Conservation (phyloP, 1,139 yeast genomes). For the Yamadazyma triangularis region DNA sequence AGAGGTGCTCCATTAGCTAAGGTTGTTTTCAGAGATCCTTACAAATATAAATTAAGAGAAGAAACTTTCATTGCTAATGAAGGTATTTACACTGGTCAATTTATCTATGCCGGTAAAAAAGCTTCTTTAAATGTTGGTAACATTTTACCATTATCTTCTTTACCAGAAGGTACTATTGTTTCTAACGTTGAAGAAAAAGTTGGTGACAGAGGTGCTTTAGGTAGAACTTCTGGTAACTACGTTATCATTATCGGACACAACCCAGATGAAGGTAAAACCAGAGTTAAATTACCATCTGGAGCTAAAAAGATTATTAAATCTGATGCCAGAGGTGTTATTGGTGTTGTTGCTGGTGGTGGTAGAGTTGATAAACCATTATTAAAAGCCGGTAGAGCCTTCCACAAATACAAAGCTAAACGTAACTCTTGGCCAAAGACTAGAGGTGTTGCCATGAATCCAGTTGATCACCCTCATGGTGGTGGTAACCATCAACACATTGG, state of each 20-base stretch:
- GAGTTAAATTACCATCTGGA: conserved; percentile 81
- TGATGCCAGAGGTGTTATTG: conserved; percentile 91
- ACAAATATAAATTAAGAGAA: conserved; percentile 91
- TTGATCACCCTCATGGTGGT: conserved; percentile 99
- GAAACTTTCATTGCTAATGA: conserved; percentile 97
- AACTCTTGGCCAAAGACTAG: conserved; percentile 95
- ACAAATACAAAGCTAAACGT: conserved; percentile 93
- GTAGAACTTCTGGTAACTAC: conserved; percentile 92
- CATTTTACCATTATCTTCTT: conserved; percentile 87
- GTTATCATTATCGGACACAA: conserved; percentile 83
- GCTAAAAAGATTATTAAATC: conserved; percentile 87
- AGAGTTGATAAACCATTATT: conserved; percentile 89
- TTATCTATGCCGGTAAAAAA: conserved; percentile 88
- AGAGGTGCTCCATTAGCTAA: conserved; percentile 99
- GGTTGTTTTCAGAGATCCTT: conserved; percentile 97
- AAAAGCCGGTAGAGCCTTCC: conserved; percentile 95
- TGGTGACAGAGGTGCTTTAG: conserved; percentile 81
- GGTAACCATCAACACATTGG: conserved; percentile 99
- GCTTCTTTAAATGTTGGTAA: conserved; percentile 91
- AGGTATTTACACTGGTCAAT: conserved; percentile 53
- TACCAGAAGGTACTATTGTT: conserved; percentile 87
- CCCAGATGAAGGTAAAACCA: conserved; percentile 66
- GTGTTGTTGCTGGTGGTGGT: conserved; percentile 90
- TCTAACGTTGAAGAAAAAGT: conserved; percentile 79
- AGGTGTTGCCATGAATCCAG: conserved; percentile 98